These are phyloP conservation scores for Phaseolus coccineus DNA, from an alignment of 331 rosid species.

Conservation along the genomic window DNA sequence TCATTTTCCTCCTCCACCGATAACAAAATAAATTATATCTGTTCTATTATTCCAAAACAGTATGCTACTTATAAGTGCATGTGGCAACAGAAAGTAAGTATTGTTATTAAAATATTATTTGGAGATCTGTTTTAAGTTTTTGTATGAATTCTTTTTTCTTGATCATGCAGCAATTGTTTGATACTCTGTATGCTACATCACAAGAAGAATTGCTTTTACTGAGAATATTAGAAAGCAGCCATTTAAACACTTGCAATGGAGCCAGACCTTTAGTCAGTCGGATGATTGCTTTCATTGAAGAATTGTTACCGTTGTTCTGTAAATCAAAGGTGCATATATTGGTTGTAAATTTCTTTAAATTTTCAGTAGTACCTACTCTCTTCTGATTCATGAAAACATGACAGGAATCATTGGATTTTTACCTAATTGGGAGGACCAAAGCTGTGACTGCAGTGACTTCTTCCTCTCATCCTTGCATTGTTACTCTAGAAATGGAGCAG, in stretches of 20 bases:
- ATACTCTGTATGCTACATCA: slow-evolving; percentile 59
- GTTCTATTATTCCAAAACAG: slow-evolving; percentile 60
- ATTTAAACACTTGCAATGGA: slow-evolving; percentile 63
- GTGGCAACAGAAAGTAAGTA: slow-evolving; percentile 91
- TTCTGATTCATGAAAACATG: slow-evolving; percentile 37
- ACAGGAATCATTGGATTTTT: slow-evolving; percentile 78
- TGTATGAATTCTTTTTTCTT: slow-evolving; percentile 24
- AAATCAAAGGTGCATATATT: slow-evolving; percentile 69
- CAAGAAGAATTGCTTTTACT: slow-evolving; percentile 74
- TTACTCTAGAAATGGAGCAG: slow-evolving; percentile 69
- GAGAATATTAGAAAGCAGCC: slow-evolving; percentile 58
- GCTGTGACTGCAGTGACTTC: slow-evolving; percentile 52
- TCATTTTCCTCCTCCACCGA: slow-evolving; percentile 50
- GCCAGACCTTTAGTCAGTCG: slow-evolving; percentile 56
- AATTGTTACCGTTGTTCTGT: slow-evolving; percentile 61
- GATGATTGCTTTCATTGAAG: slow-evolving; percentile 63
- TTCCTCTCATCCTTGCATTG: slow-evolving; percentile 50
- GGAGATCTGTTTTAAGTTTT: slow-evolving; percentile 15
- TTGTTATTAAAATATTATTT: slow-evolving; percentile 7
- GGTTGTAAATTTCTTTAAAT: slow-evolving; percentile 33
- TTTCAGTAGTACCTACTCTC: slow-evolving; percentile 17
- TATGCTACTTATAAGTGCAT: slow-evolving; percentile 64
- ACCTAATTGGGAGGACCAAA: slow-evolving; percentile 63
- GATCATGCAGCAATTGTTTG: slow-evolving; percentile 76
- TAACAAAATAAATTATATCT: slow-evolving; percentile 42